Base-by-base conservation (phyloP, 2,329 filamentous ascomycete species). In the Fusarium nisikadoi region DNA sequence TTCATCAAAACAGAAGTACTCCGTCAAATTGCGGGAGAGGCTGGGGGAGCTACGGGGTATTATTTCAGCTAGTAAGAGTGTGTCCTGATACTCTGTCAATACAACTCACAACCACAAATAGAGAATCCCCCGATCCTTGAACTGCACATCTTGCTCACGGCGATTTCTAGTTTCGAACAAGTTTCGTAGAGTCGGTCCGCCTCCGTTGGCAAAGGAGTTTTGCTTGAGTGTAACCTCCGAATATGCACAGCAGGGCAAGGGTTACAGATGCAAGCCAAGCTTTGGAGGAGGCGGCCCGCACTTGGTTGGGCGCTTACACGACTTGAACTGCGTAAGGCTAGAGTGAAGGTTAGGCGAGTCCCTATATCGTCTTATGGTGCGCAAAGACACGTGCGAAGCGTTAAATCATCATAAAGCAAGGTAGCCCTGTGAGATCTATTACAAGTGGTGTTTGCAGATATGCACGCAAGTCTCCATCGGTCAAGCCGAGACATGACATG, bases 301-400 rank as follows among this genome's bases (percentile, higher is more conserved):
- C 39, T 39, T 54, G 62, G 64, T 66, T 61, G 66, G 61, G 72
- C 72, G 70, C 72, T 75, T 71, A 69, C 42, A 70, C 46, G 49
- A 20, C 35, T 58, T 33, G 36, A 29, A 38, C 43, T 35, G 23
- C 27, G 36, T 56, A 58, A 68, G 59, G 63, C 45, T 45, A 57
- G n/a, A 45, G 49, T 54, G n/a, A 47, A n/a, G 14, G 31, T n/a
- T 56, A 56, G 53, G 41, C 53, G 53, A 56, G 53, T 47, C 29
- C 43, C 19, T 33, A 36, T 56, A 47, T 56, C 39, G 41, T 56
- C 33, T 56, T 35, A 45, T 56, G 55, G 49, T 55, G 36, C 42
- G 62, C 52, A 62, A 46, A 57, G 57, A 71, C 73, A 76, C 73
- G 66, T 76, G 73, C 70, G 60, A 49, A 74, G 71, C 68, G 65